Percentiles rank a stretch among this genome's conserved stretches.
Conservation (phyloP, 192 early-diverging fungal species). For the Umbelopsis isabellina region DNA sequence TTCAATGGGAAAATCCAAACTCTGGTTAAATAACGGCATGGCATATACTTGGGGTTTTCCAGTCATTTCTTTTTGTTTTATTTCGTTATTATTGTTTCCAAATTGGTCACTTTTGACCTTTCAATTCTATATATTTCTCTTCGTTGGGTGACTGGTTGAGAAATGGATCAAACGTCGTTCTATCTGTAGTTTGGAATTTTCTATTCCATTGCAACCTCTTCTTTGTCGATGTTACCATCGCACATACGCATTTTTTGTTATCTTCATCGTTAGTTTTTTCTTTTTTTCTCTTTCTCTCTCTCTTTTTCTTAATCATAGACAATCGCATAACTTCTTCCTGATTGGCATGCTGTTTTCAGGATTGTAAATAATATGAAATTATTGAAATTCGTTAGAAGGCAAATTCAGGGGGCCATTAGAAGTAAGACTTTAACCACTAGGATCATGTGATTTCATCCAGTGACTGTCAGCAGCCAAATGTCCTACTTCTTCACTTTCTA, state of each 20-base stretch:
- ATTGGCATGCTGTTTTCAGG: conserved; percentile 3
- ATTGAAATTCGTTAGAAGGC: no score
- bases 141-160: background rate
- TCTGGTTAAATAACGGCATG: background rate
- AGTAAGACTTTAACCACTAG: no score
- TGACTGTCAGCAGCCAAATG: no score
- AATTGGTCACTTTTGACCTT: no score
- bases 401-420: no score
- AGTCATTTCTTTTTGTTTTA: background rate
- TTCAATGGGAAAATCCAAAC: background rate
- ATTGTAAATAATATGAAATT: background rate
- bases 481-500: no score
- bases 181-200: background rate
- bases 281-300: no score
- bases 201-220: no score
- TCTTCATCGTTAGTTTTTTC: background rate
- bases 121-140: no score
- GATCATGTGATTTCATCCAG: no score
- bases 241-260: background rate
- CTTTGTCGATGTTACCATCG: background rate
- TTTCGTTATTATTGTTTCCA: no score
- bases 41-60: background rate
- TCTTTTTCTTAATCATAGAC: conserved; percentile 5
- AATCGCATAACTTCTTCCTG: conserved; percentile 11
- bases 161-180: background rate